A percentile compares a stretch with the other conserved stretches of the same genome.
These are phyloP conservation scores for Aspergillus conjunctus DNA, from an alignment of 495 filamentous ascomycete species.

Conservation along the genomic window DNA sequence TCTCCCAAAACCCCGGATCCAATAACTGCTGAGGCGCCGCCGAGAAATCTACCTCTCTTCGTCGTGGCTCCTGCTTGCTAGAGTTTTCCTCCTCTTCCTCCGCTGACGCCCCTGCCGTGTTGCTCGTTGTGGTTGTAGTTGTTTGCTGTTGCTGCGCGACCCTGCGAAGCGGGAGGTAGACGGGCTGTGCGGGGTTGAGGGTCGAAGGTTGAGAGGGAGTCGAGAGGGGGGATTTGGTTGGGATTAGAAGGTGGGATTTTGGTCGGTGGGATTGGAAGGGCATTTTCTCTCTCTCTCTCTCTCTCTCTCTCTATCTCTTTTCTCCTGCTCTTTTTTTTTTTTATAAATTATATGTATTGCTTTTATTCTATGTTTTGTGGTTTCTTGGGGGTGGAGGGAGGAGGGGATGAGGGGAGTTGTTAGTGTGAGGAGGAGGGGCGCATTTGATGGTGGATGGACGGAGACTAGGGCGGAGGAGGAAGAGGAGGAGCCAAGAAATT, in stretches of 20 bases:
- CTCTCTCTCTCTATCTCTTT: background rate
- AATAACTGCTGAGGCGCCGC: constrained; percentile 34
- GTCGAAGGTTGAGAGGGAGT: background rate
- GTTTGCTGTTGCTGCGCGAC: background rate
- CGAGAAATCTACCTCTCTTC: constrained; percentile 28
- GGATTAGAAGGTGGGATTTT: constrained; percentile 19
- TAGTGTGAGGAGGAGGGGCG: too few species aligned
- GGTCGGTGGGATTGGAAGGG: constrained; percentile 11
- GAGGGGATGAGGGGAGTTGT: too few species aligned
- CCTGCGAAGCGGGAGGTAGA: constrained; percentile 8
- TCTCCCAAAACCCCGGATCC: constrained; percentile 29
- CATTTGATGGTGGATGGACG: too few species aligned
- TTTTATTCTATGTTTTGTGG: background rate
- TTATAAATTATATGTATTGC: background rate
- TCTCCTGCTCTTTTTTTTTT: background rate
- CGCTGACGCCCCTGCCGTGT: background rate
- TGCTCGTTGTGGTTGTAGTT: background rate
- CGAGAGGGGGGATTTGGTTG: constrained; percentile 18
- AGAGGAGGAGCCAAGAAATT: too few species aligned
- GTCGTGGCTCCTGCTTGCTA: background rate
- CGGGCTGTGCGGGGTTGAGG: background rate
- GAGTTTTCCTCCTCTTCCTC: background rate
- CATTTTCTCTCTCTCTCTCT: constrained; percentile 9
- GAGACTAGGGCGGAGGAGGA: too few species aligned
- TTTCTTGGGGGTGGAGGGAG: background rate